Evolutionary conservation across 2,329 filamentous ascomycete species (phyloP).

Genomic region (Dothiorella sarmentorum): DNA sequence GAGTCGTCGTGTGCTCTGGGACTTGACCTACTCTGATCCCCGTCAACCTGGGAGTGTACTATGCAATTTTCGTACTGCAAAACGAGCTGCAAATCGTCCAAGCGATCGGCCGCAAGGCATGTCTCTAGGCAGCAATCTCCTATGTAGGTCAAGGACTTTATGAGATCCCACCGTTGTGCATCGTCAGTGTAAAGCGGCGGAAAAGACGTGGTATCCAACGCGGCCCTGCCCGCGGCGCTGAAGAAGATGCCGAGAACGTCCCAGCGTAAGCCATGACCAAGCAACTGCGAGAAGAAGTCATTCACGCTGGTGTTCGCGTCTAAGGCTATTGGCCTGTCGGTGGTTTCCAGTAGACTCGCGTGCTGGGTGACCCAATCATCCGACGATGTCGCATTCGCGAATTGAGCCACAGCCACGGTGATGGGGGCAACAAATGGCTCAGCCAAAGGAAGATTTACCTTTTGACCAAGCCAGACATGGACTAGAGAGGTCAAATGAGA

Average conservation of each 20-base stretch:
- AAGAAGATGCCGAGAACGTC: conserved; percentile 42
- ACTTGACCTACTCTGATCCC: conserved; percentile 25
- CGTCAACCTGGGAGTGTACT: conserved; percentile 18
- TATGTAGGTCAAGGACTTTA: conserved; percentile 27
- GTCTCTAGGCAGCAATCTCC: conserved; percentile 36
- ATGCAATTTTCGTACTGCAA: conserved; percentile 25
- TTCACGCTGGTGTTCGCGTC: background rate
- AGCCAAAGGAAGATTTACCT: conserved; percentile 27
- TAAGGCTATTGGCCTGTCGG: conserved; percentile 17
- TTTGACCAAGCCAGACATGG: conserved; percentile 25
- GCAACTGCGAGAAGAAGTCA: conserved; percentile 20
- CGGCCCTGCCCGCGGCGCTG: conserved; percentile 35
- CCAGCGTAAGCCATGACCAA: conserved; percentile 34
- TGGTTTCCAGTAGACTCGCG: background rate
- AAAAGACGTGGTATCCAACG: conserved; percentile 17
- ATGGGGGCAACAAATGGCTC: conserved; percentile 22
- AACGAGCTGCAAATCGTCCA: conserved; percentile 46
- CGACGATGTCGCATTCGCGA: background rate
- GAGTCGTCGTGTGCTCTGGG: conserved; percentile 16
- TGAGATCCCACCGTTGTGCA: conserved; percentile 28
- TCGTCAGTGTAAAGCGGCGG: conserved; percentile 26
- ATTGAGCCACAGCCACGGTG: conserved; percentile 17
- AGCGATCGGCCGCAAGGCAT: conserved; percentile 30
- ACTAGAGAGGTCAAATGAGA: conserved; percentile 23
- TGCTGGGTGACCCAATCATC: background rate